A percentile compares a stretch with the other conserved stretches of the same genome.
Conservation (phyloP, 2,329 filamentous ascomycete species). For the Aureobasidium musti region DNA sequence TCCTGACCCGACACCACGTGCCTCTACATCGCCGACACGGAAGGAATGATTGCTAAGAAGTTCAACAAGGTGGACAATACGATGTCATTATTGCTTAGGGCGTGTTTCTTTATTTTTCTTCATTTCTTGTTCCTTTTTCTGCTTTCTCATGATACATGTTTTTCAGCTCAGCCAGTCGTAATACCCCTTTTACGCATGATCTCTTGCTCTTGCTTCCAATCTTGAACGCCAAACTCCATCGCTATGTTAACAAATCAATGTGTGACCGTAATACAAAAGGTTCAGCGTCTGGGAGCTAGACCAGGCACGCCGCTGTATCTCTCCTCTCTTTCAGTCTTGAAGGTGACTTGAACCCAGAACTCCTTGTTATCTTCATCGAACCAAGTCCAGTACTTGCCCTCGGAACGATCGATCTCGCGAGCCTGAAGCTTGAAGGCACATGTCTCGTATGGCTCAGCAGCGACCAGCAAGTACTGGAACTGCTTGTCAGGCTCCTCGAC, state of each 20-base stretch:
- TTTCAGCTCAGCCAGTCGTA: constrained; percentile 19
- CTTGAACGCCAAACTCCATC: constrained; percentile 25
- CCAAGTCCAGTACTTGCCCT: constrained; percentile 88
- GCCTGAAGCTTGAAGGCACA: constrained; percentile 96
- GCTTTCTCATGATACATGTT: constrained; percentile 20
- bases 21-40: constrained; percentile 35
- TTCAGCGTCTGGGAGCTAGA: constrained; percentile 41
- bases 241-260: constrained; percentile 21
- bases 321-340: constrained; percentile 97
- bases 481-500: constrained; percentile 92
- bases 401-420: constrained; percentile 84
- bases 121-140: constrained; percentile 18
- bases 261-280: background rate
- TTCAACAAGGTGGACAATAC: background rate
- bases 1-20: constrained; percentile 47
- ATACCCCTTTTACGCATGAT: constrained; percentile 21
- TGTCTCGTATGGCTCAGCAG: constrained; percentile 97
- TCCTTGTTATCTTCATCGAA: constrained; percentile 96
- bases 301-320: constrained; percentile 70
- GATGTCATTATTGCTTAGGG: constrained; percentile 8
- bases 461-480: constrained; percentile 92
- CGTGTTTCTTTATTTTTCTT: constrained; percentile 4
- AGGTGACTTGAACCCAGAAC: constrained; percentile 97
- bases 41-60: constrained; percentile 23
- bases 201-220: background rate